Base-by-base conservation (phyloP, 208 protist species). In the Crithidia bombi region DNA sequence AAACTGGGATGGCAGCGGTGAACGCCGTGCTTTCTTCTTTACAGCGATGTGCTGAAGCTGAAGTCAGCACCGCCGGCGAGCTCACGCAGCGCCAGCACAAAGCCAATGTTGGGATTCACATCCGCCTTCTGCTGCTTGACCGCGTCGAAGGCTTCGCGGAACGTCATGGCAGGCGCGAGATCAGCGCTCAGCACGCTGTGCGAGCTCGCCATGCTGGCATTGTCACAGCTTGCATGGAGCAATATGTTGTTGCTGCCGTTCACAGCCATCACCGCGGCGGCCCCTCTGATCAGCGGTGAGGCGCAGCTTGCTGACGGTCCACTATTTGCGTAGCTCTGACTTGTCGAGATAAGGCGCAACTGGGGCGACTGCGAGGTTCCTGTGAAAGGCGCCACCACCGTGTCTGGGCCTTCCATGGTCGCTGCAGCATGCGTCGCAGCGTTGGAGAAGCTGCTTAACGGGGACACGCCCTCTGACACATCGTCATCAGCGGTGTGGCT, bases 91-190 rank as follows among this genome's bases (percentile, higher is more conserved):
- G 85, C 83, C 3, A 94, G 52, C 11, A 88, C 76, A 75, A 96
- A 96, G 0, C 89, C 91, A 75, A 95, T 83, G 72, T 96, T 96
- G 12, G 91, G 91, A 65, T 88, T 93, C 14, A 97, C 80, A 57
- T 93, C 77, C 12, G 70, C 30, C 63, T 94, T 91, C 25, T 64
- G 30, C 32, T 54, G 50, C 64, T 94, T 92, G 7, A 95, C 56
- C 36, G 73, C 71, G 23, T 92, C 64, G 55, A 90, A 94, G 23
- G 92, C 89, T 26, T 85, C 79, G 3, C 78, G 78, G 65, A 87
- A 91, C 25, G 68, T 82, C 82, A 87, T 81, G 50, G 70, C 75
- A n/a, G 73, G 51, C 23, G 59, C 44, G 3, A 58, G 46, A 30
- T 51, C 56, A 9, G 9, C 65, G 69, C 70, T 54, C 65, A 68